phyloP scores from a whole-genome alignment of 2,329 filamentous ascomycete species.

The Pseudogymnoascus destructans region DNA sequence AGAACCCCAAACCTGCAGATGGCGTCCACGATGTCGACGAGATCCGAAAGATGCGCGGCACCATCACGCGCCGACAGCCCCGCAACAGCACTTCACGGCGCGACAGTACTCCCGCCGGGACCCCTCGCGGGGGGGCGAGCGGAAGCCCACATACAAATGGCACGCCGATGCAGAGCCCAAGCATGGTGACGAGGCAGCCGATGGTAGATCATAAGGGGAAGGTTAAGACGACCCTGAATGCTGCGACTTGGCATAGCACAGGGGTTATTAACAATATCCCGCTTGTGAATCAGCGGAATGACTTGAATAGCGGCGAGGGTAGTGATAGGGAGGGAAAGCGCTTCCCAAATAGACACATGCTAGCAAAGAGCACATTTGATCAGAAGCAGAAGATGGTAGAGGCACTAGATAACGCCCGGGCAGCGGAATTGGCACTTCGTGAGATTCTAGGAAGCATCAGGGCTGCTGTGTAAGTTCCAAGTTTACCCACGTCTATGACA shows the following conservation, averaged over 20 bases:
- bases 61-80: conserved; percentile 76
- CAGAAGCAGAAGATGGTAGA: conserved; percentile 51
- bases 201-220: conserved; percentile 28
- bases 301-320: conserved; percentile 29
- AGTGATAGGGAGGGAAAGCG: conserved; percentile 25
- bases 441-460: conserved; percentile 72
- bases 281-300: conserved; percentile 34
- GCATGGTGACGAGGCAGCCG: neutral
- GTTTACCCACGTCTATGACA: neutral
- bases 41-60: conserved; percentile 69
- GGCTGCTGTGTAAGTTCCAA: conserved; percentile 58
- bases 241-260: conserved; percentile 60
- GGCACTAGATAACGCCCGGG: conserved; percentile 65
- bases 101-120: conserved; percentile 47
- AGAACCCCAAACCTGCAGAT: conserved; percentile 78
- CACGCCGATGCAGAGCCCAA: conserved; percentile 11
- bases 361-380: conserved; percentile 43
- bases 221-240: conserved; percentile 29
- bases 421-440: conserved; percentile 70
- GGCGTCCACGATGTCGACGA: conserved; percentile 83
- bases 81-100: conserved; percentile 43
- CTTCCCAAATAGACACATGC: conserved; percentile 36
- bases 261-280: conserved; percentile 67
- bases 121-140: conserved; percentile 26
- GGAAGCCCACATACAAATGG: conserved; percentile 10